phyloP scores from a whole-genome alignment of 78 protist genomes.

The Capsaspora owczarzaki region DNA sequence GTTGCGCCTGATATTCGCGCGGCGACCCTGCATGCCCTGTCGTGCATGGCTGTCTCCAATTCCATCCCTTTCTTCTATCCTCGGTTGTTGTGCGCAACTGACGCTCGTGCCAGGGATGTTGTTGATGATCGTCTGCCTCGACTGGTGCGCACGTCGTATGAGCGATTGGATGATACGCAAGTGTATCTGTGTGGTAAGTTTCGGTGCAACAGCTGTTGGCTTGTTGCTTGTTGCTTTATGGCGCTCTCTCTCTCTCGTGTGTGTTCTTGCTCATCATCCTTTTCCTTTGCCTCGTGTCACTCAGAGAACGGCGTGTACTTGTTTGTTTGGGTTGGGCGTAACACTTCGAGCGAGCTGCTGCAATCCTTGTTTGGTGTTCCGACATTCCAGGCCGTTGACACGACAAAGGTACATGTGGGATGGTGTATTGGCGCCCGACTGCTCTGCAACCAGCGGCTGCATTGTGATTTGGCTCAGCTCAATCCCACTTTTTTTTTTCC shows the following conservation, averaged over 20 bases:
- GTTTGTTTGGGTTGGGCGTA: background rate
- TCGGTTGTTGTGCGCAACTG: background rate
- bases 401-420: background rate
- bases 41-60: constrained; percentile 4
- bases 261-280: background rate
- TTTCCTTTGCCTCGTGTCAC: background rate
- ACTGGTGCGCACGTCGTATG: too few relatives aligned
- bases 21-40: background rate
- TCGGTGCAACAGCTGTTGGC: too few relatives aligned
- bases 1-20: constrained; percentile 6
- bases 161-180: background rate
- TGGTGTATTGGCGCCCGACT: too few relatives aligned
- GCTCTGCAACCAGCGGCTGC: too few relatives aligned
- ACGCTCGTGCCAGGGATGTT: background rate
- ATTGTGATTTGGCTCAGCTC: too few relatives aligned
- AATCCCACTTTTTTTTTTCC: too few relatives aligned
- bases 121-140: background rate
- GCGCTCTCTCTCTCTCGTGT: background rate
- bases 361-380: background rate
- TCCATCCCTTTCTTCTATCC: constrained; percentile 11
- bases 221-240: background rate
- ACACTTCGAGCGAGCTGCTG: background rate
- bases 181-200: background rate
- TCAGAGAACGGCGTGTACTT: background rate
- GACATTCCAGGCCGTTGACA: background rate